Evolutionary conservation across 768 basidiomycete genomes (phyloP).

Genomic region (Neoboletus subvelutipes): DNA sequence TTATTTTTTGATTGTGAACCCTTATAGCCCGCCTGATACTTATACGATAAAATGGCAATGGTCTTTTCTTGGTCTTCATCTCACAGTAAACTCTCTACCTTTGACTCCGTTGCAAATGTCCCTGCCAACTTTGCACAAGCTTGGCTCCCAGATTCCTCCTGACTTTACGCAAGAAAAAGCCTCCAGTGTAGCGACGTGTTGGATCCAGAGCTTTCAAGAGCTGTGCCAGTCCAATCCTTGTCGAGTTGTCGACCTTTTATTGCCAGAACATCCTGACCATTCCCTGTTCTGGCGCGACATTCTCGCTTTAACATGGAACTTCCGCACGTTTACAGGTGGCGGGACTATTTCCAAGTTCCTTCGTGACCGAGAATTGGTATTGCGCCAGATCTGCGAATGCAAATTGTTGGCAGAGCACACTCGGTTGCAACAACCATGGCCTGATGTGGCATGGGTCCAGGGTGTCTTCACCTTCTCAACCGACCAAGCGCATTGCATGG

Average conservation of each 20-base stretch:
- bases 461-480: slow-evolving; percentile 4
- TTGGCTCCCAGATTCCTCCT: not conserved
- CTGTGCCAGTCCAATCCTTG: not conserved
- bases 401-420: not conserved
- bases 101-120: not conserved
- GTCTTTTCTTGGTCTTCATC: not conserved
- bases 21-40: too few species aligned
- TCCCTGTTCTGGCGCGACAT: slow-evolving; percentile 4
- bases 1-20: too few species aligned
- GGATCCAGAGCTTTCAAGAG: slow-evolving; percentile 5
- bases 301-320: slow-evolving; percentile 48
- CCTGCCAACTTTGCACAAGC: not conserved
- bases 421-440: slow-evolving; percentile 36
- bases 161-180: not conserved
- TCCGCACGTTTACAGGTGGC: slow-evolving; percentile 44
- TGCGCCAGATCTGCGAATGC: slow-evolving; percentile 3
- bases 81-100: not conserved
- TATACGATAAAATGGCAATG: not conserved
- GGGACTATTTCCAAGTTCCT: slow-evolving; percentile 35
- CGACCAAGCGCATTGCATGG: slow-evolving; percentile 1
- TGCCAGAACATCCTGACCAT: not conserved
- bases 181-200: not conserved
- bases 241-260: not conserved
- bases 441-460: slow-evolving; percentile 51
- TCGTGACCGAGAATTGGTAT: slow-evolving; percentile 31